Percentiles rank a stretch among this genome's conserved stretches.
phyloP scores from a whole-genome alignment of 352 stramenopile species.

The Phytophthora sansomeana region DNA sequence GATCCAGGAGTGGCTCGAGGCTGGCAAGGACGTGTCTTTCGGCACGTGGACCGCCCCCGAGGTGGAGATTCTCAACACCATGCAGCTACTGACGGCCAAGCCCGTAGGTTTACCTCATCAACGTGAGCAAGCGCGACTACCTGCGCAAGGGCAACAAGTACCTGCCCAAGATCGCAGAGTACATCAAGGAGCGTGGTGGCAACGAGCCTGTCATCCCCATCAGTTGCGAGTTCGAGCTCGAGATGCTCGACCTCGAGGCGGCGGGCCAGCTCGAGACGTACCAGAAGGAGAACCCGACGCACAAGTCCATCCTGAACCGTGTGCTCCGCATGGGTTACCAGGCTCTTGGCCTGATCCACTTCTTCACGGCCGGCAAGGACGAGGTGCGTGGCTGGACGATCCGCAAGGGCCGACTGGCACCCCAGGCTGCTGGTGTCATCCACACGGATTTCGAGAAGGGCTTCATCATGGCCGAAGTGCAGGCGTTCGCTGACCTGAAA shows the following conservation, averaged over 20 bases:
- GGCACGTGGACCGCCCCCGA: conserved; percentile 89
- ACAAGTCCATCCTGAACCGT: conserved; percentile 95
- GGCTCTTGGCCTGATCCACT: conserved; percentile 98
- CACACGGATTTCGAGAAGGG: conserved; percentile 99
- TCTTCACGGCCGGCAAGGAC: conserved; percentile 99
- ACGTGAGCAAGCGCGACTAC: conserved; percentile 99
- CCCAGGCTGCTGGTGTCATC: conserved; percentile 98
- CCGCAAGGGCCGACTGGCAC: conserved; percentile 95
- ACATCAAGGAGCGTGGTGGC: conserved; percentile 96
- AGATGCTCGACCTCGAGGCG: conserved; percentile 87
- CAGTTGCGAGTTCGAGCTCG: conserved; percentile 98
- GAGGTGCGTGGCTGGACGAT: conserved; percentile 99
- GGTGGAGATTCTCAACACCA: conserved; percentile 92
- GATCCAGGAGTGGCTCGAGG: conserved; percentile 83
- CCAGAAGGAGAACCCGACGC: conserved; percentile 84
- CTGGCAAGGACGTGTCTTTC: conserved; percentile 92
- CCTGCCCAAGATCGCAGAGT: conserved; percentile 97
- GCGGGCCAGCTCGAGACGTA: conserved; percentile 66
- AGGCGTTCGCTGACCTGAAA: conserved; percentile 91
- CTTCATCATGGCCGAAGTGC: conserved; percentile 97
- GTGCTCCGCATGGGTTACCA: conserved; percentile 99
- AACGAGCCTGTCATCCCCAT: conserved; percentile 98
- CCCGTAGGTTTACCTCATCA: conserved; percentile 99
- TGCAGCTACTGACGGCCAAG: conserved; percentile 95
- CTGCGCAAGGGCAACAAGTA: conserved; percentile 98